These are phyloP conservation scores for Farysia itapuensis DNA, from an alignment of 1,284 basidiomycete genomes.

Conservation along the genomic window DNA sequence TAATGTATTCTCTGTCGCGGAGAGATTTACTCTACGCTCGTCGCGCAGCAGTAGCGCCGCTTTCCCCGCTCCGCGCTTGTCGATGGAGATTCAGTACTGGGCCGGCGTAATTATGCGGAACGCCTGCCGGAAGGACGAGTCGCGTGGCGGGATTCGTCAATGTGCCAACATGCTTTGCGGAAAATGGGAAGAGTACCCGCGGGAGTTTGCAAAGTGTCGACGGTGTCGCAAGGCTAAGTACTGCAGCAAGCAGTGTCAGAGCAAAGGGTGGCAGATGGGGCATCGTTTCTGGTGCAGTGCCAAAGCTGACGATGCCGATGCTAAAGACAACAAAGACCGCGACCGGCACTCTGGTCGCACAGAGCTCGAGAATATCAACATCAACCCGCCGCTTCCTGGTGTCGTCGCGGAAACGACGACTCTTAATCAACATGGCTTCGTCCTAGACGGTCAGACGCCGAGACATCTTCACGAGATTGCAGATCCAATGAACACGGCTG, in stretches of 20 bases:
- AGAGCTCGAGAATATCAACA: too few relatives aligned
- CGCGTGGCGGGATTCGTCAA: constrained; percentile 85
- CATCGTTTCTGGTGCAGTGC: constrained; percentile 71
- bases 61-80: constrained; percentile 67
- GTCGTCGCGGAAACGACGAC: too few relatives aligned
- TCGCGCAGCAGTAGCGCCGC: constrained; percentile 66
- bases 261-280: constrained; percentile 93
- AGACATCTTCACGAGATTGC: too few relatives aligned
- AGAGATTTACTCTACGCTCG: constrained; percentile 90
- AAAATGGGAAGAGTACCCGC: constrained; percentile 86
- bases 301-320: constrained; percentile 47
- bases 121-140: constrained; percentile 94
- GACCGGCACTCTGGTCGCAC: too few relatives aligned
- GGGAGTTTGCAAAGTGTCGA: constrained; percentile 96
- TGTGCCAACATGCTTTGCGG: constrained; percentile 92
- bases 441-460: too few relatives aligned
- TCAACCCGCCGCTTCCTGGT: too few relatives aligned
- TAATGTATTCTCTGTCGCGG: constrained; percentile 84
- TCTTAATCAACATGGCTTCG: neutral
- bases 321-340: constrained; percentile 37
- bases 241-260: constrained; percentile 96
- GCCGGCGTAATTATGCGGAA: constrained; percentile 99
- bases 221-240: constrained; percentile 97
- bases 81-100: constrained; percentile 96
- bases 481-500: neutral